Evolutionary conservation across 2,329 filamentous ascomycete genomes (phyloP), one percentile per base, ranked within the genome.

Genomic region (Colletotrichum melonis): DNA sequence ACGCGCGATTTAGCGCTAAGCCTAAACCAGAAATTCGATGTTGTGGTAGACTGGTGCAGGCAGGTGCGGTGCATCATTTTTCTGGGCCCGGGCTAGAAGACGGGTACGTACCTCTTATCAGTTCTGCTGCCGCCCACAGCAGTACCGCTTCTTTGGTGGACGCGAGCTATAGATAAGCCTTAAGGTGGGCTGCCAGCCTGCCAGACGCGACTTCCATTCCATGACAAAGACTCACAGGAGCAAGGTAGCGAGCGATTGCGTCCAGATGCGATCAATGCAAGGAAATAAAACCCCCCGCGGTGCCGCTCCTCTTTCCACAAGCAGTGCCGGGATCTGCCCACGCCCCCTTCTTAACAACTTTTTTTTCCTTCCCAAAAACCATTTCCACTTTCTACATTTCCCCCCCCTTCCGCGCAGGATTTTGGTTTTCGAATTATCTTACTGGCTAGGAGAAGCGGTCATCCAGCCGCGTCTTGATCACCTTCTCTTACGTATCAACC

Each of bases 1-100:
- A 77, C 67, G 75, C 78, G 78, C 75, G 75, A 78, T 74, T 75
- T 62, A 4, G 57, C 78, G 79, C 82, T 78, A 78, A 72, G 75
- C 77, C 77, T 11, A 73, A 78, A 76, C 35, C 28, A 76, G 77
- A 75, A 76, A 74, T 75, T 59, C 35, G 38, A 52, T 67, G 55
- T 66, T 59, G 67, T 76, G 67, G 42, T 49, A 49, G 42, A 49
- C 42, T 49, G 38, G 14, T 42, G 38, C 38, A 42, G 38, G 32
- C 32, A n/a, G n/a, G 28, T 11, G 66, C 52, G 55, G 63, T 63
- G 64, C 72, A 70, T 69, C 59, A 69, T 63, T 73, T 65, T 66
- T 65, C 60, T 65, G 66, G 71, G 54, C 42, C 22, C 62, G 46
- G 49, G 49, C 46, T 9, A 28, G 8, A 46, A 22, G 67, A 2